Base-by-base conservation (phyloP, 2,329 filamentous ascomycete species). In the Zymoseptoria tritici region DNA sequence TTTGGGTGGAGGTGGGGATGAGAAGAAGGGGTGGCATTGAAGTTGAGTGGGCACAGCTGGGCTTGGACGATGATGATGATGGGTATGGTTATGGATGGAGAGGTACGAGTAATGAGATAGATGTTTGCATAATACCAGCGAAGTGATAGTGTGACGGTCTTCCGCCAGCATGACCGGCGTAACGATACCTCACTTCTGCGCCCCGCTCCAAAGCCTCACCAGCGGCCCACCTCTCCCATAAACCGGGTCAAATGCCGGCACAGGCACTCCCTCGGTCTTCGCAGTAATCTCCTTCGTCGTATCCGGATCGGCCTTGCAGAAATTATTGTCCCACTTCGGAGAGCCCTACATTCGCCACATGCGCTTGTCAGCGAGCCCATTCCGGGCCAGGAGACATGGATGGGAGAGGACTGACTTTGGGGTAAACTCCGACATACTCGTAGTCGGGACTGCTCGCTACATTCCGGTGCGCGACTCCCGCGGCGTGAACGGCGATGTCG, bases 21-120 rank as follows among this genome's bases (percentile, higher is more conserved):
- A 73, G 63, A 73, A 73, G 67, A 68, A 67, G 55, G 65, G 68
- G 13, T 70, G 66, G 66, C 59, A 57, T 57, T 59, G 55, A 57
- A 9, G 2, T 8, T 7, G 26, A 53, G 9, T 13, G 51, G 26
- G 7, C 2, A 4, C 4, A 29, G 24, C 3, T 29, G 26, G 26
- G 26, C 2, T 9, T 29, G 8, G 2, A 29, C 9, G 7, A 9
- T 29, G 2, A 29, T 29, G 26, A 8, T 8, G 26, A 22, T 22
- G 21, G 21, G 21, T 22, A 22, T 22, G 8, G 26, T 1, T 9
- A 9, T 9, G 4, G 26, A 4, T 29, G 26, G 8, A 29, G 8
- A 29, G 26, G 26, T 8, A 9, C 26, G 26, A 9, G 8, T 29
- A 9, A 8, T 29, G 26, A 29, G 7, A 29, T 29, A 2, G 8